These are phyloP conservation scores for Chionographis japonica DNA, from an alignment of 106 monocot species.

Conservation along the genomic window DNA sequence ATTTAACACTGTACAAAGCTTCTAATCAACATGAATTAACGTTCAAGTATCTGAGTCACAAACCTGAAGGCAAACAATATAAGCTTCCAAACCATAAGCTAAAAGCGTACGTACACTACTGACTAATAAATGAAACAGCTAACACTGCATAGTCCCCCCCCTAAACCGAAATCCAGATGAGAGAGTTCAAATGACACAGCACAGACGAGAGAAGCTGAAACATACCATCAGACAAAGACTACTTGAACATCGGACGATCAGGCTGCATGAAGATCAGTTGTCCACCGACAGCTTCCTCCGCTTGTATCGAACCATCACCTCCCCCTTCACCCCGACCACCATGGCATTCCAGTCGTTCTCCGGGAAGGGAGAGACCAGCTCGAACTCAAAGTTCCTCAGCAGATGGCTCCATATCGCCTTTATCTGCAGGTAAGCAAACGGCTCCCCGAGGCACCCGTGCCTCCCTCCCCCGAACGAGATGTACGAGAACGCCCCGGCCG, in stretches of 20 bases:
- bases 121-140: too few relatives aligned
- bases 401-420: conserved; percentile 99
- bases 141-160: too few relatives aligned
- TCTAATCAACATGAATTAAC: too few relatives aligned
- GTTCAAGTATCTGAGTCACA: too few relatives aligned
- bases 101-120: too few relatives aligned
- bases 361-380: conserved; percentile 86
- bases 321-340: conserved; percentile 92
- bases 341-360: conserved; percentile 95
- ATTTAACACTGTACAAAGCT: too few relatives aligned
- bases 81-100: too few relatives aligned
- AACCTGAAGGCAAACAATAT: too few relatives aligned
- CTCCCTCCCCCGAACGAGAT: conserved; percentile 96
- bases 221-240: background rate
- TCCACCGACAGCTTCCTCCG: conserved; percentile 63
- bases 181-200: too few relatives aligned
- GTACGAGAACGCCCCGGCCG: conserved; percentile 83
- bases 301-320: conserved; percentile 85
- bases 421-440: conserved; percentile 93
- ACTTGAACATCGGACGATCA: too few relatives aligned
- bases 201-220: too few relatives aligned
- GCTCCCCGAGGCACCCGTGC: conserved; percentile 96
- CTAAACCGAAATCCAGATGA: too few relatives aligned
- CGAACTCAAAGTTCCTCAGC: conserved; percentile 92
- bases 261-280: background rate